phyloP scores from a whole-genome alignment of 495 filamentous ascomycete species.

The Neurospora sp. region DNA sequence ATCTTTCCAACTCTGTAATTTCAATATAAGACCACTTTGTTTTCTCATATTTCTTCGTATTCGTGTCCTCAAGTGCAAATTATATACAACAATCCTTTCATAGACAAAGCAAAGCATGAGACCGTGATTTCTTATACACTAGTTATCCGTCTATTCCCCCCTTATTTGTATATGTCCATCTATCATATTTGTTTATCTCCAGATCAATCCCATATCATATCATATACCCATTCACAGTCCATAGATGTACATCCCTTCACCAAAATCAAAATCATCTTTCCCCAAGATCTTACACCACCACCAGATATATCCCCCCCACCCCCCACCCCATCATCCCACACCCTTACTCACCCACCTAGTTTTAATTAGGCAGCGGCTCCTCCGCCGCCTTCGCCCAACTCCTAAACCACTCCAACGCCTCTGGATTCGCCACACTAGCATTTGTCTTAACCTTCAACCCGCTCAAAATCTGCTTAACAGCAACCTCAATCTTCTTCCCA shows the following conservation, averaged over 20 bases:
- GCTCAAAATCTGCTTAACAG: conserved; percentile 89
- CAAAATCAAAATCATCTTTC: neutral
- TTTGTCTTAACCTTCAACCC: conserved; percentile 76
- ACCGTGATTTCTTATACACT: neutral
- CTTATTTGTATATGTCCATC: neutral
- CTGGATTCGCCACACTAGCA: conserved; percentile 76
- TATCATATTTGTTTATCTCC: neutral
- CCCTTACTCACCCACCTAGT: neutral
- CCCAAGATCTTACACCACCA: neutral
- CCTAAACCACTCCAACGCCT: conserved; percentile 76
- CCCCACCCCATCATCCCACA: neutral
- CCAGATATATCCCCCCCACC: neutral
- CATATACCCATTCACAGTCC: neutral
- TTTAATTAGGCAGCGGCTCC: conserved; percentile 6
- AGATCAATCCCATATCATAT: neutral
- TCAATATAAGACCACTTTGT: neutral
- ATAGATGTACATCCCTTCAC: neutral
- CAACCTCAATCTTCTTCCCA: conserved; percentile 91
- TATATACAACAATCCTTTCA: neutral
- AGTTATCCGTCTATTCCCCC: neutral
- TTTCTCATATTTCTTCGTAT: neutral
- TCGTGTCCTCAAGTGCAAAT: too few relatives aligned
- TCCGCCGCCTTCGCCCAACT: conserved; percentile 47
- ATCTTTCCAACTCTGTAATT: neutral
- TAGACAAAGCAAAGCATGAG: neutral